Base-by-base conservation (phyloP, 75 land plant genomes). In the Isoetes taiwanensis region DNA sequence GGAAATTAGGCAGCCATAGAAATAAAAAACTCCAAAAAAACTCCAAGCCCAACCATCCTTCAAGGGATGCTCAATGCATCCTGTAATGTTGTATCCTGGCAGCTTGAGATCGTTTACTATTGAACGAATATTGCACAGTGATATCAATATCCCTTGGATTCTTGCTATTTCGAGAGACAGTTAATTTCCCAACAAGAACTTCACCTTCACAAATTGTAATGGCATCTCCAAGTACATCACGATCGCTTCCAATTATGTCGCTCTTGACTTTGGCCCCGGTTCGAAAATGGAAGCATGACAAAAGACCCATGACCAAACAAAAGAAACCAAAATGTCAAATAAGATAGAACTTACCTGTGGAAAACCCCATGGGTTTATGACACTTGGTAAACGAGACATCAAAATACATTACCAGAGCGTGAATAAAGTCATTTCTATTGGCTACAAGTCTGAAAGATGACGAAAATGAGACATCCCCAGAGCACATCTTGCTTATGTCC, bases 171-270 rank as follows among this genome's bases (percentile, higher is more conserved):
- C 40, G 94, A 16, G 83, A 68, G 34, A 93, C 91, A 29, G 79
- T 77, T 74, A 93, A 68, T 68, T 59, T 76, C 34, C 98, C 98
- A 2, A 53, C 59, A 2, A 93, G 32, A 2, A 79, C 67, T 71
- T 93, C 98, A 0, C 96, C 98, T 56, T 93, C 74, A 54, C 98
- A 93, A 2, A 93, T 80, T 8, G 96, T 80, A 29, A 93, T 53
- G 23, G 79, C 90, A 63, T 93, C 98, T 93, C 98, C 41, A 93
- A 71, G 67, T 93, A 93, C 33, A 93, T 54, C 14, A 93, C 98
- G 10, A 84, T 62, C 88, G 98, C 61, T 93, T 93, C 98, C 98
- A 93, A 56, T 93, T 95, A 21, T n/a, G 98, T 93, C 25, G 78
- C 75, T 17, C 85, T 65, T 37, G 98, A 79, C 62, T 57, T 84